These are phyloP conservation scores for Hanseniaspora lachancei DNA, from an alignment of 805 yeast species.

Conservation along the genomic window DNA sequence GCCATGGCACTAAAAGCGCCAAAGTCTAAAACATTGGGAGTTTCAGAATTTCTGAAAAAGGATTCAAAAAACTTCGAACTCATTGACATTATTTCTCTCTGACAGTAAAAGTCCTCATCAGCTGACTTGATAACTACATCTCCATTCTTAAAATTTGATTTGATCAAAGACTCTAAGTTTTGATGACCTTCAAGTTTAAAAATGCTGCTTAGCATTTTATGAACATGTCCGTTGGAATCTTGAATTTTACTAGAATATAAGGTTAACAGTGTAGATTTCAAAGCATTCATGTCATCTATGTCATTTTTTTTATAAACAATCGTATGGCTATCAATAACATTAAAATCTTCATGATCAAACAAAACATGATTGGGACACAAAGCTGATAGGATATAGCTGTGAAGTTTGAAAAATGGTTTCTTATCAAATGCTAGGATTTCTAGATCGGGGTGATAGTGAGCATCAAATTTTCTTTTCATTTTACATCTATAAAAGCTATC, in stretches of 20 bases:
- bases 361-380: slow-evolving; percentile 15
- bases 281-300: background rate
- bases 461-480: background rate
- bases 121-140: slow-evolving; percentile 37
- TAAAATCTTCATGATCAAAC: slow-evolving; percentile 13
- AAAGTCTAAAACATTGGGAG: slow-evolving; percentile 29
- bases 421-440: slow-evolving; percentile 15
- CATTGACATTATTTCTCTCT: slow-evolving; percentile 39
- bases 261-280: slow-evolving; percentile 12
- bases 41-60: slow-evolving; percentile 32
- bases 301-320: slow-evolving; percentile 2
- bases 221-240: background rate
- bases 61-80: slow-evolving; percentile 56
- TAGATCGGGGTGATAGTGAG: slow-evolving; percentile 15
- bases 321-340: slow-evolving; percentile 6
- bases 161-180: slow-evolving; percentile 2
- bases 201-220: slow-evolving; percentile 17
- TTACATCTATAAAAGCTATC: background rate
- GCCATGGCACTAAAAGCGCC: slow-evolving; percentile 31
- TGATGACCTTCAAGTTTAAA: slow-evolving; percentile 21
- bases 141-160: slow-evolving; percentile 6
- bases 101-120: slow-evolving; percentile 35
- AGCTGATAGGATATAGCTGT: slow-evolving; percentile 17
- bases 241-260: background rate
- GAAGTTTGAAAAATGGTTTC: slow-evolving; percentile 17